Evolutionary conservation across 2,329 filamentous ascomycete genomes (phyloP).

Genomic region (Fusarium tjaetaba): DNA sequence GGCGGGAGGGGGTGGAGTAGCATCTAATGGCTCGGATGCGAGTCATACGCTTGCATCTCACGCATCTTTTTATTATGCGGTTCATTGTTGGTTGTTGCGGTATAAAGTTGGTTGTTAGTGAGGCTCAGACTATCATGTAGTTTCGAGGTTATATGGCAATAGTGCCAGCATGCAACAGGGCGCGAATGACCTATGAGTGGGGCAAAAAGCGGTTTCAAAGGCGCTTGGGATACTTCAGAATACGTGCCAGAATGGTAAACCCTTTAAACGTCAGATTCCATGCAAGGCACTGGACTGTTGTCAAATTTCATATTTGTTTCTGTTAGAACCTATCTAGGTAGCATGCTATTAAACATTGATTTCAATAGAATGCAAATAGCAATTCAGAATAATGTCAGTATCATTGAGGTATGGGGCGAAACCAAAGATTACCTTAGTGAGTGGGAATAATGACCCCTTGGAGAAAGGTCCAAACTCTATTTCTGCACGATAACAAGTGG

Average conservation of each 20-base stretch:
- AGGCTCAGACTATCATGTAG: background rate
- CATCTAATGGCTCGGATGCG: rapidly evolving
- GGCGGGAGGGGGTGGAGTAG: background rate
- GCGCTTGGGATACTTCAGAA: background rate
- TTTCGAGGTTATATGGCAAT: too few relatives aligned
- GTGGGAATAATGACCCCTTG: background rate
- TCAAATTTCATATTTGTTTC: too few relatives aligned
- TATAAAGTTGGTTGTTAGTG: too few relatives aligned
- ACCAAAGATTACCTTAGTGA: background rate
- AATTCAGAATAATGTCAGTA: background rate
- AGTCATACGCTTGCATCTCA: background rate
- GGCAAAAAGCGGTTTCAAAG: background rate
- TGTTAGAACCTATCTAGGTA: too few relatives aligned
- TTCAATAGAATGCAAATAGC: background rate
- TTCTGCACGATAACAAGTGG: background rate
- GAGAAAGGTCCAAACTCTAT: background rate
- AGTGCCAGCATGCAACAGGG: too few relatives aligned
- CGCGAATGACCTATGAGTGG: background rate
- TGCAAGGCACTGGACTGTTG: too few relatives aligned
- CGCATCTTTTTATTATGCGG: too few relatives aligned
- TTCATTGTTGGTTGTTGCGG: too few relatives aligned
- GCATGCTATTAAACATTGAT: too few relatives aligned
- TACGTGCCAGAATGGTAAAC: background rate
- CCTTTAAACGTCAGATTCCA: too few relatives aligned
- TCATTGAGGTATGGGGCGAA: too few relatives aligned